Base-by-base conservation (phyloP, 345 rosid species). In the Camelina sativa region DNA sequence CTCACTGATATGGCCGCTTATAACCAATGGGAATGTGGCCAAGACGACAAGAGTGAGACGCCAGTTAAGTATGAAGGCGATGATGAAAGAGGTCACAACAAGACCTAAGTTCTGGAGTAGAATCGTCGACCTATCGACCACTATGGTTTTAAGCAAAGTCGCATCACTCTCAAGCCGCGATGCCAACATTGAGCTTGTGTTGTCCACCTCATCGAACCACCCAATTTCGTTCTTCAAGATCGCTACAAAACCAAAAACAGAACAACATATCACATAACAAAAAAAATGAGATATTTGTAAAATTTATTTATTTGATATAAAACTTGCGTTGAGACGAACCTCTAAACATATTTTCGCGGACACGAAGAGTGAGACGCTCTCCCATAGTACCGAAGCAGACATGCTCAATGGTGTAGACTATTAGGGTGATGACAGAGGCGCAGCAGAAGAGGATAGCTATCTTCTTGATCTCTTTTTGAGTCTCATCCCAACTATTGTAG, bases 1-100 rank as follows among this genome's bases (percentile, higher is more conserved):
- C 99, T 95, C 99, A 50, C 99, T 92, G 67, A 94, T 90, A 80
- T 94, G 99, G 7, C 99, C 97, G 41, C 99, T 85, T 44, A 94
- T 92, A 84, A 88, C 67, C 73, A 94, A 78, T 17, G 99, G 99
- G 71, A 79, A 92, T 34, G 92, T 86, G 25, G 97, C 97, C 23
- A 94, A 70, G 74, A 94, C 91, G 32, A 94, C 93, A 51, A 90
- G 95, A 23, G 99, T 85, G 63, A 94, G 83, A 76, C 99, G 88
- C 99, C 99, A 92, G 85, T 87, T 94, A 65, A 94, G 83, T 76
- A 90, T 82, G 83, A 94, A 94, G 71, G 97, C 81, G 47, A 94
- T 90, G 79, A 85, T 34, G 67, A 94, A 94, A 13, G 97, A 78
- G 23, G 96, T 83, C 13, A 86, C 80, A 19, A 94, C 85, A 43